Evolutionary conservation across 768 basidiomycete species (phyloP), one percentile per base, ranked within the genome.

Genomic region (Tremella mesenterica): DNA sequence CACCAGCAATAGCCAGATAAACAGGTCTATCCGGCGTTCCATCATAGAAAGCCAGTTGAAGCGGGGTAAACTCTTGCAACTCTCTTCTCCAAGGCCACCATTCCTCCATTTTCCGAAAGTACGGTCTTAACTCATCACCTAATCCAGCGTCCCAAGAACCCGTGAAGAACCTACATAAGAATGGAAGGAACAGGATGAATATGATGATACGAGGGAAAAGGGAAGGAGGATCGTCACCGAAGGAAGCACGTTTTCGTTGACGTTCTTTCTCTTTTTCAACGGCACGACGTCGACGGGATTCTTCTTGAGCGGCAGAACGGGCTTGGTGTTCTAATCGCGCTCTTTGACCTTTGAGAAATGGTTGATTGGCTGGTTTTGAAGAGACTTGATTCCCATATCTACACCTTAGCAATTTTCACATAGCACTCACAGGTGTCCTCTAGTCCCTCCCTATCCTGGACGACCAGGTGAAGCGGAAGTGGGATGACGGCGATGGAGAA

Each of bases 1-100:
- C 85, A 12, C 87, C 86, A 68, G 90, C 88, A 70, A 97, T 85
- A 54, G 90, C 91, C 44, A 97, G 75, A 74, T 90, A 96, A 45
- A 91, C 73, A 23, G 90, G 88, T 65, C 76, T 80, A 26, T 75
- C 77, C 31, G 78, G 74, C 41, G 80, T 76, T 36, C 92, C 92
- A 70, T 90, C 85, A 69, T 80, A 90, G 53, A 76, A 74, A 26
- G 81, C 74, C 33, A 97, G 77, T 53, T 77, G 66, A 1, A 75
- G 62, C 64, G 90, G 88, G 23, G 88, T 88, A 73, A 92, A 90
- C 14, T 52, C 48, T 52, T 41, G 44, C 41, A 67, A 45, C 30
- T 87, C 69, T 14, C 6, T 41, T 4, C 23, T 5, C n/a, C 23
- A n/a, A n/a, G 38, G 38, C 38, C 38, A 41, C 23, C n/a, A 41